Base-by-base conservation (phyloP, 345 rosid genomes). In the Carallia brachiata region DNA sequence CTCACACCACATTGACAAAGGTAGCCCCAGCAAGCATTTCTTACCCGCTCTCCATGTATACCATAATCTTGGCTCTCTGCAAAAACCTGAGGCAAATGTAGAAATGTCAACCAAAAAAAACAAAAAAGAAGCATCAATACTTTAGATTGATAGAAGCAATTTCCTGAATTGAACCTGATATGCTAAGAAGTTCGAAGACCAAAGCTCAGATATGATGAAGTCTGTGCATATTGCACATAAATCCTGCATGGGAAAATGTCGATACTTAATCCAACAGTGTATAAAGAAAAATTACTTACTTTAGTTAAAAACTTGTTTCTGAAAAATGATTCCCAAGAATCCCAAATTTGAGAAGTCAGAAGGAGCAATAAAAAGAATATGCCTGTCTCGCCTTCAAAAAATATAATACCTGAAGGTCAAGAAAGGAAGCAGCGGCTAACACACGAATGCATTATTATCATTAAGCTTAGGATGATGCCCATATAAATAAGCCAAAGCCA, bases 11-110 rank as follows among this genome's bases (percentile, higher is more conserved):
- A 90, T 84, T 91, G 98, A 81, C 98, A 94, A 79, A 94, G 97
- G 82, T 87, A 94, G 52, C 97, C 96, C 98, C 98, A 94, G 66
- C 98, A 94, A 67, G 96, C 98, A 79, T 82, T 90, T 77, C 94
- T 90, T 30, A 94, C 98, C 67, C 97, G 91, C 73, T 94, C 98
- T 77, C 98, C 98, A 81, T 94, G 95, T 64, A 84, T 73, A 23
- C 97, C 98, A 72, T 94, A 94, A 77, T 94, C 98, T 86, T 94
- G 98, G 82, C 90, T 83, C 87, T 94, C 98, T 0, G 98, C 96
- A 83, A 94, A 94, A 34, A 91, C 92, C 98, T 93, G 77, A 77
- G 57, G 62, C 63, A 50, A 40, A 71, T 48, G 63, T 48, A 50
- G 39, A 67, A 65, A 61, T 18, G 54, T 10, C 36, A 23, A 66